These are phyloP conservation scores for Fusarium nelsonii DNA, from an alignment of 2,329 filamentous ascomycete species.

Conservation along the genomic window DNA sequence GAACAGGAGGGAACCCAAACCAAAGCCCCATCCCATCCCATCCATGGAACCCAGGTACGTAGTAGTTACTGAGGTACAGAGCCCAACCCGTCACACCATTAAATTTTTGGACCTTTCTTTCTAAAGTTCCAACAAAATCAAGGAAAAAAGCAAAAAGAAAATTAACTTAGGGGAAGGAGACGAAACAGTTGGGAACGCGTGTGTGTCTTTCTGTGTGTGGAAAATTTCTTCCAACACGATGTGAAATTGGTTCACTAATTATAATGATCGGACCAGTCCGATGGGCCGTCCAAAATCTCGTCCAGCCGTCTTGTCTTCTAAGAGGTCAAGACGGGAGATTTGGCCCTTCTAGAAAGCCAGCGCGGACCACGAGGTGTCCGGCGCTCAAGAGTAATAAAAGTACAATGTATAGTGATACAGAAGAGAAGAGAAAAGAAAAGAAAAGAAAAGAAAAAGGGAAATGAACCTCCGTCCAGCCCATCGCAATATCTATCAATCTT, in stretches of 20 bases:
- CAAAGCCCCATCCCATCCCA: constrained; percentile 28
- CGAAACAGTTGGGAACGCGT: constrained; percentile 12
- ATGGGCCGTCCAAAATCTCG: constrained; percentile 24
- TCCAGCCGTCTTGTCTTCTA: constrained; percentile 26
- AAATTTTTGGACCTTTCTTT: constrained; percentile 26
- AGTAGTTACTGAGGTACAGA: background rate
- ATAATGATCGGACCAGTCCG: constrained; percentile 30
- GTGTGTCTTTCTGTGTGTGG: background rate
- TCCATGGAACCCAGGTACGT: background rate
- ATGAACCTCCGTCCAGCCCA: constrained; percentile 21
- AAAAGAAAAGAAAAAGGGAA: constrained; percentile 5
- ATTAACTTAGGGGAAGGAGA: constrained; percentile 1
- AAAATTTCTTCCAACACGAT: constrained; percentile 12
- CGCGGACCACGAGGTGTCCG: constrained; percentile 22
- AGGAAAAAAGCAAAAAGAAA: constrained; percentile 14
- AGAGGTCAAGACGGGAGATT: constrained; percentile 34
- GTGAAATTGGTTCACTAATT: constrained; percentile 28
- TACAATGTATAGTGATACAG: constrained; percentile 29
- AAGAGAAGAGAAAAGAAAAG: background rate
- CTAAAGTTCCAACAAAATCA: constrained; percentile 20
- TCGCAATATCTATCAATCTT: constrained; percentile 24
- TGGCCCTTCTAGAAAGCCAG: constrained; percentile 30
- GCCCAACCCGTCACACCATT: constrained; percentile 38
- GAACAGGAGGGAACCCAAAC: constrained; percentile 42
- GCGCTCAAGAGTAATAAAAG: constrained; percentile 23